These are phyloP conservation scores for Saccharum spontaneum DNA, from an alignment of 176 grass and related monocot species.

Conservation along the genomic window DNA sequence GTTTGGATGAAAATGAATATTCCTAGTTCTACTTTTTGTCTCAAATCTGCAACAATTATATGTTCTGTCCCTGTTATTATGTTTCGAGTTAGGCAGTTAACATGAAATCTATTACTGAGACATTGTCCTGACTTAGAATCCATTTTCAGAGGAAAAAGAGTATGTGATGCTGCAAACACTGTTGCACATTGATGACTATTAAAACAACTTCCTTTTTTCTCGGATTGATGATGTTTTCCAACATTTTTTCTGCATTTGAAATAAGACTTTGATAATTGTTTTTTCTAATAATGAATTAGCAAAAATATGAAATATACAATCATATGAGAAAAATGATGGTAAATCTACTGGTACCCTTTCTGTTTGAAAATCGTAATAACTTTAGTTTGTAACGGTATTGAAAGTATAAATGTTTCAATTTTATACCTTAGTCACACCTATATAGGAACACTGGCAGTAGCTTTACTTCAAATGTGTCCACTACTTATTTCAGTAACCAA, in stretches of 20 bases:
- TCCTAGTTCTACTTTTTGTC: not conserved
- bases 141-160: not conserved
- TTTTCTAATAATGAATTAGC: not conserved
- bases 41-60: not conserved
- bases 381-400: not conserved
- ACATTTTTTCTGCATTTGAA: not conserved
- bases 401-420: not conserved
- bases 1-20: not conserved
- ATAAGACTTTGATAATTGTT: not conserved
- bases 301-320: not conserved
- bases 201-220: not conserved
- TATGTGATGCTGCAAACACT: not conserved
- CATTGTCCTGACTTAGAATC: not conserved
- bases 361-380: not conserved
- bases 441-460: not conserved
- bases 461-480: not conserved
- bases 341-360: not conserved
- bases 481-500: not conserved
- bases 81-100: not conserved
- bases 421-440: not conserved
- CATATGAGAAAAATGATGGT: not conserved
- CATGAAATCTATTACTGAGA: not conserved
- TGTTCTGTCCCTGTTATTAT: not conserved
- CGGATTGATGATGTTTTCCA: not conserved
- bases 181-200: conserved; percentile 3